Percentiles rank a stretch among this genome's conserved stretches.
Evolutionary conservation across 2,329 filamentous ascomycete species (phyloP).

Genomic region (Sclerotinia sclerotiorum): DNA sequence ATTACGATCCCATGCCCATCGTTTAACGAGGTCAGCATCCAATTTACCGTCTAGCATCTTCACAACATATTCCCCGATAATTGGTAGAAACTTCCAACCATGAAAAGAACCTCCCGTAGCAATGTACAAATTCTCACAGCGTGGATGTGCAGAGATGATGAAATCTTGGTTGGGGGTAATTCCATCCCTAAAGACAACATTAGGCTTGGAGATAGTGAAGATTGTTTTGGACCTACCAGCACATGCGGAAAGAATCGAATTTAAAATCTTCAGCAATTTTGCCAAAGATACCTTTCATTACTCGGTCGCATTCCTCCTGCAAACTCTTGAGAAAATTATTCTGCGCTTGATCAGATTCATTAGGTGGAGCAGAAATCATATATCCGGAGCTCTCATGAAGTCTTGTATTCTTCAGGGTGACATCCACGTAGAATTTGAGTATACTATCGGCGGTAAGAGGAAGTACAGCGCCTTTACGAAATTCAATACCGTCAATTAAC

Average conservation of each 20-base stretch:
- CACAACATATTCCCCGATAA: constrained; percentile 59
- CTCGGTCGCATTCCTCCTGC: constrained; percentile 45
- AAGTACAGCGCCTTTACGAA: constrained; percentile 38
- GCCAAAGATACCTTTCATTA: constrained; percentile 46
- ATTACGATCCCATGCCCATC: constrained; percentile 49
- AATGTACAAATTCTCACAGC: constrained; percentile 56
- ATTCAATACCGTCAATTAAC: constrained; percentile 1
- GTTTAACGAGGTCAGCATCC: constrained; percentile 42
- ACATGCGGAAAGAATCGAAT: constrained; percentile 49
- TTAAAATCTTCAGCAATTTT: constrained; percentile 43
- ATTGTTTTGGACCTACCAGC: constrained; percentile 43
- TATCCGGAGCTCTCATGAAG: constrained; percentile 49
- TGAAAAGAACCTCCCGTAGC: constrained; percentile 65
- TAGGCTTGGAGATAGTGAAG: background rate
- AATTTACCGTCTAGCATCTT: constrained; percentile 49
- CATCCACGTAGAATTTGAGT: constrained; percentile 62
- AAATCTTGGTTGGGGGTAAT: constrained; percentile 63
- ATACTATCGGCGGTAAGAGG: constrained; percentile 50
- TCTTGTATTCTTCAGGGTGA: constrained; percentile 56
- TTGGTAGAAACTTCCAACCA: constrained; percentile 64
- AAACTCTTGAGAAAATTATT: constrained; percentile 45
- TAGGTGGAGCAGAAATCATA: constrained; percentile 53
- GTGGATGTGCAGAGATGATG: constrained; percentile 56
- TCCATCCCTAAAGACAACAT: constrained; percentile 51
- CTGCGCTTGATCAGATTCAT: constrained; percentile 45